A percentile compares a stretch with the other conserved stretches of the same genome.
Evolutionary conservation across 164 flowering plant genomes (phyloP).

Genomic region (Dillenia suffruticosa): DNA sequence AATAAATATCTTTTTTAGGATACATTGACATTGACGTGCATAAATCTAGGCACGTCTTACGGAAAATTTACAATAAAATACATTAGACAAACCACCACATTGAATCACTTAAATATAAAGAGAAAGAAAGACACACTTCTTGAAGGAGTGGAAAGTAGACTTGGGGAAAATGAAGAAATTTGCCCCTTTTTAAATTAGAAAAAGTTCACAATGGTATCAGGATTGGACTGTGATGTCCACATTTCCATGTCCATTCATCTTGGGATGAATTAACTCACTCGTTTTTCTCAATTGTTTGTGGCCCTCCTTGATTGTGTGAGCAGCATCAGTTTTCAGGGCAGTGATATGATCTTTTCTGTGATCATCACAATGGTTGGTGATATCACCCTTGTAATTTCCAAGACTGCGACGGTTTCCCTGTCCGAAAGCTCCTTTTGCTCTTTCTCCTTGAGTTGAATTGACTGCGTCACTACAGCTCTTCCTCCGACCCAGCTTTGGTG

Average conservation of each 20-base stretch:
- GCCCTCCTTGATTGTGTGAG: slow-evolving; percentile 9
- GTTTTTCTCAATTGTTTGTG: slow-evolving; percentile 29
- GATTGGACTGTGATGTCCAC: slow-evolving; percentile 45
- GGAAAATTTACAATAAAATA: slow-evolving; percentile 41
- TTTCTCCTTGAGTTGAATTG: slow-evolving; percentile 30
- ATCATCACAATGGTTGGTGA: slow-evolving; percentile 7
- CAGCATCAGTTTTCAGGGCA: slow-evolving; percentile 15
- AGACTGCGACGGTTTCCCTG: slow-evolving; percentile 57
- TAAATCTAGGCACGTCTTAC: slow-evolving; percentile 19
- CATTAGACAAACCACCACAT: slow-evolving; percentile 26
- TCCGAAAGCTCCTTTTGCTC: slow-evolving; percentile 10
- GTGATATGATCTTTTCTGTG: not conserved
- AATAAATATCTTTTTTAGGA: too few relatives aligned
- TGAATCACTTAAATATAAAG: slow-evolving; percentile 27
- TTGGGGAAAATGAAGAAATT: not conserved
- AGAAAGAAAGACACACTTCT: slow-evolving; percentile 19
- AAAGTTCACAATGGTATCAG: slow-evolving; percentile 25
- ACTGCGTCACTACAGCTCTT: slow-evolving; percentile 71
- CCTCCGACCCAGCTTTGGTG: slow-evolving; percentile 81
- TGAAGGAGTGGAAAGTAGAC: slow-evolving; percentile 5
- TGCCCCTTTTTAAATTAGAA: slow-evolving; percentile 3
- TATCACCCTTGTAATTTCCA: slow-evolving; percentile 34
- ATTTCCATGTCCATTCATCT: slow-evolving; percentile 27
- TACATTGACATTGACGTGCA: too few relatives aligned
- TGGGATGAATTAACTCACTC: slow-evolving; percentile 19